These are phyloP conservation scores for Cardiospermum halicacabum DNA, from an alignment of 345 rosid genomes.

Conservation along the genomic window DNA sequence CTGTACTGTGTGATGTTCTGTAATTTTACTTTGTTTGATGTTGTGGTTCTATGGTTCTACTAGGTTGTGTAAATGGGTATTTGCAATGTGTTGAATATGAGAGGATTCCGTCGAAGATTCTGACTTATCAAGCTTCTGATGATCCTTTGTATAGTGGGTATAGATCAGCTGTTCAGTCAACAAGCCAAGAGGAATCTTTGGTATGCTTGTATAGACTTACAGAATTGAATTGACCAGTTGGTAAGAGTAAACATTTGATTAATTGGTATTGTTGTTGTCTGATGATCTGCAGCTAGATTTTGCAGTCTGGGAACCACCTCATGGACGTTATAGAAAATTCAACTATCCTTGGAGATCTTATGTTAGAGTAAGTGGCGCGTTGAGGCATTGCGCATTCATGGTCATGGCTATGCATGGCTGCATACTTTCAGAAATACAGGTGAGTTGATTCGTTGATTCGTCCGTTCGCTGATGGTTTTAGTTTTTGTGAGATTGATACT, in stretches of 20 bases:
- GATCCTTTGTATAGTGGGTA: slow-evolving; percentile 79
- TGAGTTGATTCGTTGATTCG: slow-evolving; percentile 6
- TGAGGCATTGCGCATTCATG: slow-evolving; percentile 91
- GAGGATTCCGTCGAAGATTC: slow-evolving; percentile 84
- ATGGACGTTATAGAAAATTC: slow-evolving; percentile 69
- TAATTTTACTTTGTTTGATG: background rate
- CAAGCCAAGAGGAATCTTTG: slow-evolving; percentile 80
- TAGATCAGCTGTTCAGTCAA: slow-evolving; percentile 77
- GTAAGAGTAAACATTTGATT: background rate
- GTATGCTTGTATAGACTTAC: slow-evolving; percentile 25
- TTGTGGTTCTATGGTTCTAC: background rate
- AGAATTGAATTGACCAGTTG: slow-evolving; percentile 1
- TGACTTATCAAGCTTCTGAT: slow-evolving; percentile 84
- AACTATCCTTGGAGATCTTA: slow-evolving; percentile 78
- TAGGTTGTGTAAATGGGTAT: slow-evolving; percentile 80
- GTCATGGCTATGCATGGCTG: slow-evolving; percentile 98
- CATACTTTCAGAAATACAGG: slow-evolving; percentile 90
- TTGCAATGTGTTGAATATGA: slow-evolving; percentile 73
- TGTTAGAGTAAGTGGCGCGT: slow-evolving; percentile 72
- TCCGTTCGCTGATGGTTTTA: background rate
- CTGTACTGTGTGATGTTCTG: no score
- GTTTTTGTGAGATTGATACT: no score
- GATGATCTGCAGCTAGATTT: slow-evolving; percentile 55
- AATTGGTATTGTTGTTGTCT: slow-evolving; percentile 5
- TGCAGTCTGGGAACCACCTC: slow-evolving; percentile 94